These are phyloP conservation scores for Medicago arabica DNA, from an alignment of 306 rosid genomes.

Conservation along the genomic window DNA sequence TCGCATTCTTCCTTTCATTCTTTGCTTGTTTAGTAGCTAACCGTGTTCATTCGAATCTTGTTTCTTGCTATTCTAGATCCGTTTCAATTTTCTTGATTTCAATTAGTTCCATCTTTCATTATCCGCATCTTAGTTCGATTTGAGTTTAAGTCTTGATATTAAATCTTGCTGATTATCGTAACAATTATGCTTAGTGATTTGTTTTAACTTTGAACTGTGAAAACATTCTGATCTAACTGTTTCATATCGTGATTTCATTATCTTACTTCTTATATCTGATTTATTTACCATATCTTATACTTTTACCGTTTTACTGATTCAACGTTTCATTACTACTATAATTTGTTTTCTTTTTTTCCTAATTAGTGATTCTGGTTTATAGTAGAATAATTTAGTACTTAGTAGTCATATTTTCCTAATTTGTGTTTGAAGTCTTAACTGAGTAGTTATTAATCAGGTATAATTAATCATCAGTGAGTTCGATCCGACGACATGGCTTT, in stretches of 20 bases:
- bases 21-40: neutral
- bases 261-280: neutral
- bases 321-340: neutral
- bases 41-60: too few species aligned
- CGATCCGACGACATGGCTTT: constrained; percentile 60
- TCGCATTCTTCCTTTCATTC: constrained; percentile 11
- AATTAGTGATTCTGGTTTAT: neutral
- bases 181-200: neutral
- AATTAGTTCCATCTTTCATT: neutral
- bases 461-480: constrained; percentile 16
- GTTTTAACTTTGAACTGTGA: constrained; percentile 14
- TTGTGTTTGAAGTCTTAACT: neutral
- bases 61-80: constrained; percentile 43
- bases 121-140: constrained; percentile 5
- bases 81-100: constrained; percentile 20
- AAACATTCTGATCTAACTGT: constrained; percentile 19
- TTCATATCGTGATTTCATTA: constrained; percentile 2
- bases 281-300: neutral
- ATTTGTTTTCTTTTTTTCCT: neutral
- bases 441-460: constrained; percentile 47
- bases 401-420: neutral
- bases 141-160: constrained; percentile 4
- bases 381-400: neutral
- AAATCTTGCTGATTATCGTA: constrained; percentile 29
- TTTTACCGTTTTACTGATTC: neutral